Evolutionary conservation across 73 alveolate genomes (phyloP).

Genomic region (Tetrahymena thermophila): DNA sequence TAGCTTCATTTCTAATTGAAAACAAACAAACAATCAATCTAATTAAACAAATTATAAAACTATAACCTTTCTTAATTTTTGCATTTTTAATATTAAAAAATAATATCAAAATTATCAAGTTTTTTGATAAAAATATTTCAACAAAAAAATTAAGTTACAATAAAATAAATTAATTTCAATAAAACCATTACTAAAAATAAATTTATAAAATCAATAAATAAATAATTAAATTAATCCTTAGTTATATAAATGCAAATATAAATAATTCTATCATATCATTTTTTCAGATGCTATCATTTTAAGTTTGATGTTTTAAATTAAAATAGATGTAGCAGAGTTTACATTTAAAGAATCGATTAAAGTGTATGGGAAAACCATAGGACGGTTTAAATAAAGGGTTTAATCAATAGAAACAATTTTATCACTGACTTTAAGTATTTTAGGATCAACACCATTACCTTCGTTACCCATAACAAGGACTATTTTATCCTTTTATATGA

Average conservation of each 20-base stretch:
- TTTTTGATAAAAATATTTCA: neutral
- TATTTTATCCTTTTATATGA: slow-evolving; percentile 5
- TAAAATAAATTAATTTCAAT: neutral
- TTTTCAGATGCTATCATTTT: neutral
- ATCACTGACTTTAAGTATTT: slow-evolving; percentile 9
- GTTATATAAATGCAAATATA: neutral
- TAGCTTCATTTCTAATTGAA: neutral
- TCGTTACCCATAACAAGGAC: slow-evolving; percentile 25
- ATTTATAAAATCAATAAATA: neutral
- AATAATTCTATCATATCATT: neutral
- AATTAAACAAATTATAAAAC: no score
- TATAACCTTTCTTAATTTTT: neutral
- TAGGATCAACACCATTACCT: slow-evolving; percentile 14
- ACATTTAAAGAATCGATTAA: slow-evolving; percentile 32
- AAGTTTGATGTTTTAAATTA: neutral
- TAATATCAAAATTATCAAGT: neutral
- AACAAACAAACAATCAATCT: neutral
- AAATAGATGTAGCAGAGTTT: slow-evolving; percentile 14
- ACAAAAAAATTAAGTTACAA: neutral
- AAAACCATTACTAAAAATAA: no score
- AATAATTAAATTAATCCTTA: no score
- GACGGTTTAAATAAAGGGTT: neutral
- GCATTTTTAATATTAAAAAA: neutral
- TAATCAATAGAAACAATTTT: neutral
- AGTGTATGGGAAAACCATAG: slow-evolving; percentile 21